Evolutionary conservation across 2,329 filamentous ascomycete species (phyloP).

Genomic region (Venturia aucupariae): DNA sequence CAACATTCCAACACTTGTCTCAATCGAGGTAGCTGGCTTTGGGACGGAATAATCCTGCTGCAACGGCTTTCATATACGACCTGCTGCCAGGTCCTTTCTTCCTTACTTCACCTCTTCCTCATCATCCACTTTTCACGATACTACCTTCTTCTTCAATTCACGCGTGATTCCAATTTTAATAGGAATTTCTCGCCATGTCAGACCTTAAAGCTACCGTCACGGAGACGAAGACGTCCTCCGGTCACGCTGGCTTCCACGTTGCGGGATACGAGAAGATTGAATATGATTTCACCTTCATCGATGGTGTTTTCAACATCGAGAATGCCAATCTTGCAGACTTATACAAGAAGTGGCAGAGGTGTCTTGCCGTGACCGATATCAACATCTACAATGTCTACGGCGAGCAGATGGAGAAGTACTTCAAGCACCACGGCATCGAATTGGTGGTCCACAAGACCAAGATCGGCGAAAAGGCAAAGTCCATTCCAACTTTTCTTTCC

Average conservation of each 20-base stretch:
- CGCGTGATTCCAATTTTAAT: conserved; percentile 12
- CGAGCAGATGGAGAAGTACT: conserved; percentile 56
- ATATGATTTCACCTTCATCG: conserved; percentile 66
- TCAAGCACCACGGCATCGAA: conserved; percentile 52
- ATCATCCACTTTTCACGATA: background rate
- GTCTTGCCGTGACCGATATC: conserved; percentile 59
- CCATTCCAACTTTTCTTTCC: conserved; percentile 57
- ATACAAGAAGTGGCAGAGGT: conserved; percentile 56
- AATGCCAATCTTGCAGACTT: conserved; percentile 55
- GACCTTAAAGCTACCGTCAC: conserved; percentile 58
- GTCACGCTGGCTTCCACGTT: conserved; percentile 51
- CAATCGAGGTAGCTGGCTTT: background rate
- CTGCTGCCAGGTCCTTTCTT: background rate
- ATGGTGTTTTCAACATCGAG: conserved; percentile 53
- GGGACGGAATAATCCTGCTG: background rate
- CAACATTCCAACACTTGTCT: background rate
- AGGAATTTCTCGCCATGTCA: conserved; percentile 44
- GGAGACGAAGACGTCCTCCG: conserved; percentile 43
- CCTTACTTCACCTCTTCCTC: background rate
- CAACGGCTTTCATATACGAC: conserved; percentile 2
- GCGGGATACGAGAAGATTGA: conserved; percentile 68
- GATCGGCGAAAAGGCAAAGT: conserved; percentile 69
- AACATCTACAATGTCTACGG: conserved; percentile 64
- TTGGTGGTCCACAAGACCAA: conserved; percentile 62
- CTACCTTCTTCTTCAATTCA: background rate